Evolutionary conservation across 2,329 filamentous ascomycete genomes (phyloP).

Genomic region (Alternaria infectoria): DNA sequence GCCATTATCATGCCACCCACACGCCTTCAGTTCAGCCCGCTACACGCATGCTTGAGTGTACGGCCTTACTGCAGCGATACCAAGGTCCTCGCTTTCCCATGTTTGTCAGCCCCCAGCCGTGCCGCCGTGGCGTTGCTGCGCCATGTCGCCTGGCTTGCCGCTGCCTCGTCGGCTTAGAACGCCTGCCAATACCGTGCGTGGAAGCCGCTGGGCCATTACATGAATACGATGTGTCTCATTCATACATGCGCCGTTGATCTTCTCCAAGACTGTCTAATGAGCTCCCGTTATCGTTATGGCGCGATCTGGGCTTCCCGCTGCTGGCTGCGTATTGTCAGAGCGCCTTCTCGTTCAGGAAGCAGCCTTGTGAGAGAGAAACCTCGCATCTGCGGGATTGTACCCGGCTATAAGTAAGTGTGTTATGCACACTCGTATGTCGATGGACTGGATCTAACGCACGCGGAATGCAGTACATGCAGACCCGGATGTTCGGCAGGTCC

Average conservation of each 20-base stretch:
- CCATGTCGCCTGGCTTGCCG: not conserved
- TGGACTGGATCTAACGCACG: not conserved
- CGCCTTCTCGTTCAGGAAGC: not conserved
- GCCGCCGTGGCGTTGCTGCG: not conserved
- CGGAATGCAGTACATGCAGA: not conserved
- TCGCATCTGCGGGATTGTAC: not conserved
- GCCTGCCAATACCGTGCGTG: not conserved
- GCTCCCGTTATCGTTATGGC: not conserved
- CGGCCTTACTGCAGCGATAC: not conserved
- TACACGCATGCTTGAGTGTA: not conserved
- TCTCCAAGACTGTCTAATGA: not conserved
- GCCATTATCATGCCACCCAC: not conserved
- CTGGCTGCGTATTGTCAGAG: not conserved
- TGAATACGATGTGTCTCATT: not conserved
- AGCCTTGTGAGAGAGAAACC: not conserved
- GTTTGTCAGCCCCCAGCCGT: not conserved
- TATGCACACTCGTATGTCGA: too few species aligned
- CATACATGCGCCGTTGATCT: not conserved
- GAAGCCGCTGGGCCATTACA: not conserved
- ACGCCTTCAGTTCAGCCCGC: not conserved
- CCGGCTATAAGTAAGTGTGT: not conserved
- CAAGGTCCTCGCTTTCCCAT: not conserved
- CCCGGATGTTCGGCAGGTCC: not conserved
- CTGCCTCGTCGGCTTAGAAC: not conserved
- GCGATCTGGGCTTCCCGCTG: not conserved